Evolutionary conservation across 495 filamentous ascomycete species (phyloP), one percentile per base, ranked within the genome.

Genomic region (Margaritispora aquatica): DNA sequence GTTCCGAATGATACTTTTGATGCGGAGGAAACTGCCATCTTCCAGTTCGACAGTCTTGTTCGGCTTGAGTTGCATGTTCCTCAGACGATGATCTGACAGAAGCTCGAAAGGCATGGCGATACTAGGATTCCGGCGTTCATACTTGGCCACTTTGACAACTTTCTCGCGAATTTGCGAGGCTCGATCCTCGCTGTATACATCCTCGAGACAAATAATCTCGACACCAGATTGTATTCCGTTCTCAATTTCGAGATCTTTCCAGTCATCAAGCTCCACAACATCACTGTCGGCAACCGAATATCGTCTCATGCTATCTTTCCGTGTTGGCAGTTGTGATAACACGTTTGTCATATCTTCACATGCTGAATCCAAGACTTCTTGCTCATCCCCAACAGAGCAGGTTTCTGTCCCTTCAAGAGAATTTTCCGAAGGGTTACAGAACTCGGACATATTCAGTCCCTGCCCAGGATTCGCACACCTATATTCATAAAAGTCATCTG

Each of bases 1-100:
- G 26, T 75, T 67, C 20, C 58, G 26, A 7, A 77, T 58, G 46
- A 81, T 73, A 21, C 66, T 20, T 26, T 70, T 65, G 38, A 82
- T 71, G n/a, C 62, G 58, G 21, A 80, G 59, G 47, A 81, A 82
- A 56, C 58, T 1, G 13, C 66, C 61, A 48, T 60, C 54, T 3
- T 31, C 2, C 2, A 64, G 21, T 38, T 64, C 65, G 2, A 77
- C 69, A 7, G 67, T 72, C 15, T 58, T 65, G 0, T 67, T 69
- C 2, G 58, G 62, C 19, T 57, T 57, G 1, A 78, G 53, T 17
- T 36, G 56, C 0, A 63, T 58, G 10, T 55, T 64, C 19, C 65
- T 58, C 7, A 3, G 19, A 17, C 3, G 0, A 19, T 58, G 26
- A 68, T 1, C 24, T 61, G 0, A 68, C 58, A n/a, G 71, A 11